Base-by-base conservation (phyloP, 176 grass and related monocot species). In the Chrysopogon serrulatus region DNA sequence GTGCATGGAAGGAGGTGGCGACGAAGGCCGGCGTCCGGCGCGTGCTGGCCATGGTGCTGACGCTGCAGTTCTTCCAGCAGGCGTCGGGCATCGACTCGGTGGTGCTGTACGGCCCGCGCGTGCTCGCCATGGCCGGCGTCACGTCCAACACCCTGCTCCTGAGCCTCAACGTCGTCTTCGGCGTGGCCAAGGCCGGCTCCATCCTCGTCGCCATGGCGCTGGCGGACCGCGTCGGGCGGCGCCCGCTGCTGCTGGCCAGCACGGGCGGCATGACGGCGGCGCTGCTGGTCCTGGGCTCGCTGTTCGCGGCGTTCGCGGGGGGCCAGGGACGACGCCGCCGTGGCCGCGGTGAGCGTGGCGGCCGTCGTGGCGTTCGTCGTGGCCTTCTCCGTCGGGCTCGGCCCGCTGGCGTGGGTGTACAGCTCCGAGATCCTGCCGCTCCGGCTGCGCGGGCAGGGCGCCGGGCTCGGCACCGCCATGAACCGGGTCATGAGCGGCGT, bases 371-470 rank as follows among this genome's bases (percentile, higher is more conserved):
- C 84, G 5, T 90, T 88, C 64, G 93, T 95, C 2, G 84, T 81
- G 45, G 39, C 80, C 18, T 92, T 95, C 61, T 95, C 93, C 42
- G 82, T 92, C 8, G 93, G 93, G 27, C 33, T 95, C 2, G 90
- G 93, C 12, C 93, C 93, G 0, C 66, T 95, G 15, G 84, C 93
- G 8, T 92, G 90, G 93, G 93, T 92, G 72, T 95, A 95, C 90
- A 79, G 86, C 77, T 95, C 90, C 10, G 93, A 95, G 90, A 92
- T 95, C 60, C 78, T 95, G 24, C 90, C 90, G 21, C 77, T 95
- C 17, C 68, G 85, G 42, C 84, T 92, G 84, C 90, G 93, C 18
- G 90, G 81, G 13, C 90, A 90, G 68, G 93, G 93, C 48, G 87
- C 85, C 49, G 90, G 90, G 18, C 67, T 88, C 67, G 87, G 87